A percentile compares a stretch with the other conserved stretches of the same genome.
Conservation (phyloP, 768 basidiomycete species). For the Mycena polygramma region DNA sequence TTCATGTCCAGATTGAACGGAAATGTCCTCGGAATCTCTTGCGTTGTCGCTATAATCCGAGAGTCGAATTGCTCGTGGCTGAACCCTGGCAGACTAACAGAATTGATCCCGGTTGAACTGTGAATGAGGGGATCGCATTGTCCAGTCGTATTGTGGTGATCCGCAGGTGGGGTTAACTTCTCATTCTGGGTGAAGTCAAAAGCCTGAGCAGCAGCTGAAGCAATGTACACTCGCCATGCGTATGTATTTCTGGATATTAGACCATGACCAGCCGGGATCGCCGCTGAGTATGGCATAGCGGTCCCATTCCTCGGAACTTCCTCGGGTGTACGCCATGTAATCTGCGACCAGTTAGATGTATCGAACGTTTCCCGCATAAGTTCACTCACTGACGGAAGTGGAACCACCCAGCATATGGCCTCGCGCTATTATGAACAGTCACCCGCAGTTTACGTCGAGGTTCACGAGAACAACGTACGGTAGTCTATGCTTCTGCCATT, state of each 20-base stretch:
- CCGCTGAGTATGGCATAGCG: constrained; percentile 61
- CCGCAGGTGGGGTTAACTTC: constrained; percentile 44
- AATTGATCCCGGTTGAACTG: constrained; percentile 43
- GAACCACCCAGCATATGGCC: constrained; percentile 50
- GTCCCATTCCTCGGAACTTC: constrained; percentile 61
- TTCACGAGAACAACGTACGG: background rate
- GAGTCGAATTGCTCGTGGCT: constrained; percentile 41
- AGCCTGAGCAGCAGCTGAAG: background rate
- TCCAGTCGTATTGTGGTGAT: constrained; percentile 47
- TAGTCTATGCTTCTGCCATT: constrained; percentile 41
- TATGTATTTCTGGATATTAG: constrained; percentile 41
- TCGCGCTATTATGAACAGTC: constrained; percentile 25
- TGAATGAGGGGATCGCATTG: constrained; percentile 49
- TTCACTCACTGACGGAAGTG: constrained; percentile 47
- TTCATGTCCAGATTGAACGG: constrained; percentile 54
- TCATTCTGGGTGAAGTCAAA: constrained; percentile 45
- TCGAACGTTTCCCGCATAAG: background rate
- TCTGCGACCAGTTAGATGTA: constrained; percentile 27
- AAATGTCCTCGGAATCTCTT: constrained; percentile 46
- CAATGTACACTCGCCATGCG: constrained; percentile 35
- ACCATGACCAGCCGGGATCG: constrained; percentile 60
- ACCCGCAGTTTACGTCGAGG: background rate
- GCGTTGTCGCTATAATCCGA: constrained; percentile 43
- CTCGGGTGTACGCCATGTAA: constrained; percentile 47
- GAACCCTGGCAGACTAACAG: constrained; percentile 46